Base-by-base conservation (phyloP, 2,329 filamentous ascomycete genomes). In the Biscogniauxia mediterranea region DNA sequence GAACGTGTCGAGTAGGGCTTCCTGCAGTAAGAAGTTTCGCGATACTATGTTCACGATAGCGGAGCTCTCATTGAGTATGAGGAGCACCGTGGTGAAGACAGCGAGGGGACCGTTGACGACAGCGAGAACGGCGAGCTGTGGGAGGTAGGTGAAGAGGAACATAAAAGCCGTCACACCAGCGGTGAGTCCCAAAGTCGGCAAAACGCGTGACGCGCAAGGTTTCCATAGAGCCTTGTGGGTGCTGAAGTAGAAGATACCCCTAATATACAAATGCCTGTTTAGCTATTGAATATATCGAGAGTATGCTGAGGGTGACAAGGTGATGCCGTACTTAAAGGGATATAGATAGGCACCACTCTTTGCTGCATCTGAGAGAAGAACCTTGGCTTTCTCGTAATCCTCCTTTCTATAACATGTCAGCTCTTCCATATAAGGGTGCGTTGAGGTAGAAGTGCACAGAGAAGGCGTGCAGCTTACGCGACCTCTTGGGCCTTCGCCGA, bases 131-230 rank as follows among this genome's bases (percentile, higher is more conserved):
- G 92, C 90, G 23, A 92, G 85, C 79, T 97, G 94, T 0, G 94
- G 94, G 8, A 88, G 72, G 74, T 97, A 97, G 55, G 93, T 90
- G 73, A 97, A 88, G 68, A 90, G 80, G 77, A 98, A 97, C 92
- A 97, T 96, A 75, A 85, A 81, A 11, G 81, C 81, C 1, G 93
- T 88, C 53, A 97, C 88, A 52, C 85, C 84, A 9, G 88, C 75
- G 15, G 91, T 92, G 1, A 97, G 83, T 1, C 84, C 82, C 56
- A 96, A 68, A 26, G 89, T 92, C 2, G 85, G 83, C 1, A 80
- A 73, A 52, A 89, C 74, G 61, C 81, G 81, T 6, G 81, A 83
- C 46, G 82, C 66, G 52, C 88, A 81, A 1, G 86, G 86, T 68
- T 81, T 81, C 85, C 85, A 88, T 53, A 89, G 73, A 6, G 80